These are phyloP conservation scores for Cystobasidium ongulense DNA, from an alignment of 768 basidiomycete species.

Conservation along the genomic window DNA sequence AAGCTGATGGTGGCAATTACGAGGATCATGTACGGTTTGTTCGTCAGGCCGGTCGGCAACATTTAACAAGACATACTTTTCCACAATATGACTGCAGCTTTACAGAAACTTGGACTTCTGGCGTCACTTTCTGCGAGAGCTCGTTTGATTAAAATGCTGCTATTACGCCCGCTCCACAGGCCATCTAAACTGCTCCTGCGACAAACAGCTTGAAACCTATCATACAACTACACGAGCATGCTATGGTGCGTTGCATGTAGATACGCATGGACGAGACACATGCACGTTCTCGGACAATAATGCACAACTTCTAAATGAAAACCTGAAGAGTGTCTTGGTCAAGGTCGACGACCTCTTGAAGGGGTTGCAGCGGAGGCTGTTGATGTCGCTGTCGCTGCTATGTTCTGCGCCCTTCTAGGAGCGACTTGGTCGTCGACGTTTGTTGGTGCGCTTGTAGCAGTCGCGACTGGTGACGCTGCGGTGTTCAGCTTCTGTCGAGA, in stretches of 20 bases:
- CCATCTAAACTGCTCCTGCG: not conserved
- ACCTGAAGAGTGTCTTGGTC: not conserved
- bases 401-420: not conserved
- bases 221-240: not conserved
- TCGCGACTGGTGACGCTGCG: not conserved
- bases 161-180: no score
- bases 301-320: not conserved
- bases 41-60: no score
- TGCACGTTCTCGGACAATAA: no score
- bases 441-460: not conserved
- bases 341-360: not conserved
- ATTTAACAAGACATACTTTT: no score
- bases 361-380: not conserved
- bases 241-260: no score
- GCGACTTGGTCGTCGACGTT: slow-evolving; percentile 14
- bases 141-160: no score
- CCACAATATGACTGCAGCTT: no score
- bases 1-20: not conserved
- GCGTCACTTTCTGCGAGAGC: no score
- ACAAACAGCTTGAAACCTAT: not conserved
- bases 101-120: no score
- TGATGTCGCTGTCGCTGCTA: not conserved
- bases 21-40: no score
- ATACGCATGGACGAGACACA: no score
- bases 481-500: slow-evolving; percentile 22